Base-by-base conservation (phyloP, 2,329 filamentous ascomycete genomes). In the Penicillium hesseltinei region DNA sequence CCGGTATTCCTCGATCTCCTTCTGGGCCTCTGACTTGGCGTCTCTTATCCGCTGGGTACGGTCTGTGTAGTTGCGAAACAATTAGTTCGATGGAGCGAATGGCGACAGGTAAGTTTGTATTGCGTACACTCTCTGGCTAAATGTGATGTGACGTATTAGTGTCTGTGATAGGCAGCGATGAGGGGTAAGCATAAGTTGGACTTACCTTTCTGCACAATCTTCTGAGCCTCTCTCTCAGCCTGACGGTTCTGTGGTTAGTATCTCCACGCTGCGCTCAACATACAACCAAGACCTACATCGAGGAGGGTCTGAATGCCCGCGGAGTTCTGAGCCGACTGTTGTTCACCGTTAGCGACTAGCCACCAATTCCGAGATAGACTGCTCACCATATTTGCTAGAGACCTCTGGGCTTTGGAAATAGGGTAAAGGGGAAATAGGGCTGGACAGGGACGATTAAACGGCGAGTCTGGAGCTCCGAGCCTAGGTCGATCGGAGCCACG, bases 181-280 rank as follows among this genome's bases (percentile, higher is more conserved):
- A 45, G 40, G 51, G 53, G 23, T 2, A 29, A 38, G 40, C 21
- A 27, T 39, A 21, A 5, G 21, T 29, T 40, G 39, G 38, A 75
- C 80, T 60, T 77, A 95, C 93, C 90, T 85, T 94, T 92, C 78
- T 97, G 93, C 57, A 99, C 92, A 76, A 99, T 99, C 85, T 97
- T 97, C 80, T 96, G 93, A 61, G 94, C 94, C 78, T 97, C 93
- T 78, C 92, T 89, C 85, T 99, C 94, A 70, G 94, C 92, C 93
- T 97, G 67, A 8, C 17, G 51, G 58, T 13, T 53, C 50, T 51
- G 54, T 35, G 9, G 44, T 65, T 39, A 65, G 50, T 59, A 60
- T 40, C 54, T 38, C 43, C 4, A 25, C 17, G 9, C 21, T 39
- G 31, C 27, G 19, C 9, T 27, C 39, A 42, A n/a, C 25, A 35